A percentile compares a stretch with the other conserved stretches of the same genome.
These are phyloP conservation scores for Cystoderma amianthinum DNA, from an alignment of 768 basidiomycete genomes.

Conservation along the genomic window DNA sequence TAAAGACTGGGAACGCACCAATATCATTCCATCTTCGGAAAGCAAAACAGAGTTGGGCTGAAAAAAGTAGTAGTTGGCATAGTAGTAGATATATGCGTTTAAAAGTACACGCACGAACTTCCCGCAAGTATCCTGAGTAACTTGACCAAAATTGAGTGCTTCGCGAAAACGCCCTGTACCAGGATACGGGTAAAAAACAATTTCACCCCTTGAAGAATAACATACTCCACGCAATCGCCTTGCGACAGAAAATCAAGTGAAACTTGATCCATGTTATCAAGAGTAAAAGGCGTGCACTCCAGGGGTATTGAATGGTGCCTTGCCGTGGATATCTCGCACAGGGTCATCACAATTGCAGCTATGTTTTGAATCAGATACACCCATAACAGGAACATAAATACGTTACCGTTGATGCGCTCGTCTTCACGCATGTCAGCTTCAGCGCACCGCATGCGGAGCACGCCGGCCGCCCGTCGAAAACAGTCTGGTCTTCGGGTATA, in stretches of 20 bases:
- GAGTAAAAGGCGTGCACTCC: conserved; percentile 45
- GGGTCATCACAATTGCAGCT: conserved; percentile 75
- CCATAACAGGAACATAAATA: background rate
- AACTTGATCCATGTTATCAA: conserved; percentile 8
- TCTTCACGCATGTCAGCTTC: conserved; percentile 55
- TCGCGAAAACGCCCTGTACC: conserved; percentile 59
- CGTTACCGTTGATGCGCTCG: conserved; percentile 51
- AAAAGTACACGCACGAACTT: conserved; percentile 50
- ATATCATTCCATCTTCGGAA: conserved; percentile 72
- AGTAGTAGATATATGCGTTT: conserved; percentile 7
- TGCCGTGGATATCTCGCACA: conserved; percentile 76
- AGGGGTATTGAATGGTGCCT: conserved; percentile 59
- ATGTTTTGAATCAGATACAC: background rate
- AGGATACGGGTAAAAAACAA: background rate
- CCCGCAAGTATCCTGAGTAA: conserved; percentile 77
- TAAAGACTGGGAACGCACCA: conserved; percentile 28
- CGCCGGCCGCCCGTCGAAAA: conserved; percentile 45
- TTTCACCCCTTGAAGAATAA: conserved; percentile 1
- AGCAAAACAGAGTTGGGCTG: conserved; percentile 73
- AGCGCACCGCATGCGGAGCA: conserved; percentile 43
- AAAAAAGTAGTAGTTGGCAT: background rate
- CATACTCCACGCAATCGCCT: conserved; percentile 30
- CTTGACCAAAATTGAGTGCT: conserved; percentile 84
- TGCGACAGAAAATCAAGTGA: conserved; percentile 18
- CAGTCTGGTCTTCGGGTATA: conserved; percentile 52